phyloP scores from a whole-genome alignment of 768 basidiomycete species.

The Ramaria sp. region DNA sequence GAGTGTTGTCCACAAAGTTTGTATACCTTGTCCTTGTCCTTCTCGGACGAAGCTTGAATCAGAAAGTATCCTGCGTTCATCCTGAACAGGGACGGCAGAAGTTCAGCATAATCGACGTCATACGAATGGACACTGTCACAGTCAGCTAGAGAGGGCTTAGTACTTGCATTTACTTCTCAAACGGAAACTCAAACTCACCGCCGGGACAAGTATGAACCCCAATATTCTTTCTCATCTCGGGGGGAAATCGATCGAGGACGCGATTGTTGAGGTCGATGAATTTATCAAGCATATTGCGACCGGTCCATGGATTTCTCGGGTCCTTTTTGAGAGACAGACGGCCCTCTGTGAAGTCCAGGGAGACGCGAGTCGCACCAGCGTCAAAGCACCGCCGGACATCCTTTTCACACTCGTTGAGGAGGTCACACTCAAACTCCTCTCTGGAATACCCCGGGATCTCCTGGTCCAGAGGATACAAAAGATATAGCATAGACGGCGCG shows the following conservation, averaged over 20 bases:
- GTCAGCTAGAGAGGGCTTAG: background rate
- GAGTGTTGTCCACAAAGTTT: background rate
- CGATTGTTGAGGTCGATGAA: constrained; percentile 3
- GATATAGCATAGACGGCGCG: constrained; percentile 4
- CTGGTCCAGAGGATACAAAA: constrained; percentile 1
- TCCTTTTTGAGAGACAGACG: constrained; percentile 1
- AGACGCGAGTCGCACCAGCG: background rate
- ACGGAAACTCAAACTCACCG: background rate
- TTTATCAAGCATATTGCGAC: background rate
- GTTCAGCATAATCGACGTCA: background rate
- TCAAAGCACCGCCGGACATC: background rate
- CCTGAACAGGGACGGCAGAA: background rate
- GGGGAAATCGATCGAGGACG: background rate
- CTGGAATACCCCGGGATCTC: background rate
- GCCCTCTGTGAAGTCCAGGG: constrained; percentile 3
- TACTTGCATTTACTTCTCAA: background rate
- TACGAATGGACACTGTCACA: background rate
- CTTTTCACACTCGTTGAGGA: background rate
- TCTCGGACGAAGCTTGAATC: background rate
- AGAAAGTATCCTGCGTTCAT: constrained; percentile 4
- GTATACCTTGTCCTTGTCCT: background rate
- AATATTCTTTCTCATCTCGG: constrained; percentile 1
- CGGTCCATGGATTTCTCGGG: background rate
- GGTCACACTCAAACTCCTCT: background rate
- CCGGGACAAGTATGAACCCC: constrained; percentile 3